A percentile compares a stretch with the other conserved stretches of the same genome.
Conservation (phyloP, 495 filamentous ascomycete genomes). For the Poronia punctata region DNA sequence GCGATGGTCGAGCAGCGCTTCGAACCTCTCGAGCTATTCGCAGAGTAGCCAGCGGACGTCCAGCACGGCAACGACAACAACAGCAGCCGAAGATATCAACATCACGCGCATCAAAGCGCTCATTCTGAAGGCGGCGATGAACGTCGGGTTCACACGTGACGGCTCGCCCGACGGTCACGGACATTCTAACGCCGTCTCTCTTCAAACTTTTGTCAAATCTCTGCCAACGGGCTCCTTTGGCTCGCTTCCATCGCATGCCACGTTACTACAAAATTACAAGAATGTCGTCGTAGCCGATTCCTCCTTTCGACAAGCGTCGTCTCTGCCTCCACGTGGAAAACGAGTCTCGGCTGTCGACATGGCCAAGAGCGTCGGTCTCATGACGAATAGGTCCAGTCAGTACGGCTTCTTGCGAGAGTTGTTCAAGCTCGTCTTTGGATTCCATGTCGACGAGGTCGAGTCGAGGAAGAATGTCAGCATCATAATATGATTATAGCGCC, state of each 20-base stretch:
- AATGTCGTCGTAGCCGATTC: conserved; percentile 64
- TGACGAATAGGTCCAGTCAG: conserved; percentile 46
- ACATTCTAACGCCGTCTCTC: conserved; percentile 31
- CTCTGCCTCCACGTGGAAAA: conserved; percentile 45
- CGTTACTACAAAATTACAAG: conserved; percentile 69
- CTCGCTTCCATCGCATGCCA: conserved; percentile 56
- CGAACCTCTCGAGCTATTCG: conserved; percentile 65
- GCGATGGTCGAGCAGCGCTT: conserved; percentile 70
- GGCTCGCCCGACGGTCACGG: conserved; percentile 24
- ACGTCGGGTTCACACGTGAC: conserved; percentile 59
- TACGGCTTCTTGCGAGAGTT: conserved; percentile 74
- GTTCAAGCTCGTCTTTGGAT: conserved; percentile 78
- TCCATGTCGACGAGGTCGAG: conserved; percentile 67
- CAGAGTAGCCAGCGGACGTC: conserved; percentile 64
- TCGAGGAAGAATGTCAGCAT: conserved; percentile 45
- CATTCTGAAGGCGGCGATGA: conserved; percentile 74
- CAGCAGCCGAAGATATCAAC: conserved; percentile 60
- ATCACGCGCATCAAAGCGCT: conserved; percentile 66
- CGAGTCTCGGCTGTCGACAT: conserved; percentile 63
- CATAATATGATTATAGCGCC: conserved; percentile 19
- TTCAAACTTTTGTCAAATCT: conserved; percentile 68
- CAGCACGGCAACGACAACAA: conserved; percentile 67
- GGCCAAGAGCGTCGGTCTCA: conserved; percentile 66
- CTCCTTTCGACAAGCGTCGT: conserved; percentile 50
- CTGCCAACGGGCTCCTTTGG: conserved; percentile 74